A percentile compares a stretch with the other conserved stretches of the same genome.
Evolutionary conservation across 129 eudicot genomes (phyloP).

Genomic region (Mikania micrantha): DNA sequence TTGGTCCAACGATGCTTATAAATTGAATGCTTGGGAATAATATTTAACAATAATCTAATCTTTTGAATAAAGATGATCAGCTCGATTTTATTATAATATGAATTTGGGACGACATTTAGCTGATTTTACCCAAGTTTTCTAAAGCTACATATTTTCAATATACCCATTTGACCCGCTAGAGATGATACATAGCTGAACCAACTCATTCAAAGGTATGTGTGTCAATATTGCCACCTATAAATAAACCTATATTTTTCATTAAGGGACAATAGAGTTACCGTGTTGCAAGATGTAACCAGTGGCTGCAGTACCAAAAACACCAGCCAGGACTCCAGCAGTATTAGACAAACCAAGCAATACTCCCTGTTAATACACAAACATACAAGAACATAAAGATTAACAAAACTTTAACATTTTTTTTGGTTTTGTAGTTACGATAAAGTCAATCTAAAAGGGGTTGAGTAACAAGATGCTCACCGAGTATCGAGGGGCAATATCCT

Average conservation of each 20-base stretch:
- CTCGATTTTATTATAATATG: background rate
- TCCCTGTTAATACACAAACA: constrained; percentile 42
- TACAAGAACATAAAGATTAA: background rate
- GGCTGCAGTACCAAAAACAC: constrained; percentile 95
- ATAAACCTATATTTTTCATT: background rate
- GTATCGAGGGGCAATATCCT: constrained; percentile 96
- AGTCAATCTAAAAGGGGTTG: background rate
- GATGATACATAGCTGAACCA: background rate
- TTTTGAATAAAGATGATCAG: background rate
- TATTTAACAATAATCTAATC: no score
- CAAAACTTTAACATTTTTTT: background rate
- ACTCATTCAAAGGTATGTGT: background rate
- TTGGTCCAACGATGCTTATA: no score
- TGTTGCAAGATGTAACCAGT: constrained; percentile 97
- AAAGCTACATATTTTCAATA: background rate
- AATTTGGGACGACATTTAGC: background rate
- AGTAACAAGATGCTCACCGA: constrained; percentile 51
- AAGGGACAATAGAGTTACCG: constrained; percentile 38
- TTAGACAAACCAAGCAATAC: constrained; percentile 87
- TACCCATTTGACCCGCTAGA: background rate
- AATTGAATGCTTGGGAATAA: no score
- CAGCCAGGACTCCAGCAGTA: constrained; percentile 96
- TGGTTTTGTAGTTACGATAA: background rate
- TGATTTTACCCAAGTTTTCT: background rate
- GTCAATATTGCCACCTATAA: background rate